Conservation (phyloP, 495 filamentous ascomycete species). For the Sporormia fimetaria region DNA sequence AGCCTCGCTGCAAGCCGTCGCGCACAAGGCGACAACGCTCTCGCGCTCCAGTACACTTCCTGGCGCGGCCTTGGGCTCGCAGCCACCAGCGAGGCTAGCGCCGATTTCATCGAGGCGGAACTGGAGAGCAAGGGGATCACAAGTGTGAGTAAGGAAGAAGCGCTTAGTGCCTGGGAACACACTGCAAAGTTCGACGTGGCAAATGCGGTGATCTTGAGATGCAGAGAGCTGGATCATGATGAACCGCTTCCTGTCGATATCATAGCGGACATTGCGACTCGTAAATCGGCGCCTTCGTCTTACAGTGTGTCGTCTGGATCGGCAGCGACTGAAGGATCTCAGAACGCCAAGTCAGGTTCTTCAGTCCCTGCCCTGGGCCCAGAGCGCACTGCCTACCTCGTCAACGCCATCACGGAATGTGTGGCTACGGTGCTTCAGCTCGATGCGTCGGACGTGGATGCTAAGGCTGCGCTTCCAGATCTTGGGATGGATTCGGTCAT, state of each 20-base stretch:
- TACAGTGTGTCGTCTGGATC: background rate
- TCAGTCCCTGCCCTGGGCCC: slow-evolving; percentile 23
- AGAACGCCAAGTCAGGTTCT: too few species aligned
- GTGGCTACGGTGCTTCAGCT: slow-evolving; percentile 30
- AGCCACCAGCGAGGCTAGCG: too few species aligned
- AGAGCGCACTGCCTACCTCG: slow-evolving; percentile 27
- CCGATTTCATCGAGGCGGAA: slow-evolving; percentile 36
- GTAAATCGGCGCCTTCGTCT: slow-evolving; percentile 6
- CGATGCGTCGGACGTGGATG: slow-evolving; percentile 31
- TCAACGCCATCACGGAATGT: slow-evolving; percentile 22
- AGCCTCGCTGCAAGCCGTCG: slow-evolving; percentile 30
- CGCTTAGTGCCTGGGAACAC: slow-evolving; percentile 37
- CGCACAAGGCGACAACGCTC: slow-evolving; percentile 31
- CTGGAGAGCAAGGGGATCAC: slow-evolving; percentile 37
- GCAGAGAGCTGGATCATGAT: slow-evolving; percentile 21
- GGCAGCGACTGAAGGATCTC: background rate
- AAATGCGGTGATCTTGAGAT: slow-evolving; percentile 34
- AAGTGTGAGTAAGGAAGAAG: slow-evolving; percentile 35
- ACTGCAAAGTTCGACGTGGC: slow-evolving; percentile 30
- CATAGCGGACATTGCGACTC: slow-evolving; percentile 31
- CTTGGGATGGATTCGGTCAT: slow-evolving; percentile 39
- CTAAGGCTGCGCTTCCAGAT: slow-evolving; percentile 31
- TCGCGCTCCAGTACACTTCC: slow-evolving; percentile 37
- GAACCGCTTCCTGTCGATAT: slow-evolving; percentile 27
- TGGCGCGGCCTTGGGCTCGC: slow-evolving; percentile 39